A percentile compares a stretch with the other conserved stretches of the same genome.
Evolutionary conservation across 345 rosid genomes (phyloP).

Genomic region (Lenwebbia sp.): DNA sequence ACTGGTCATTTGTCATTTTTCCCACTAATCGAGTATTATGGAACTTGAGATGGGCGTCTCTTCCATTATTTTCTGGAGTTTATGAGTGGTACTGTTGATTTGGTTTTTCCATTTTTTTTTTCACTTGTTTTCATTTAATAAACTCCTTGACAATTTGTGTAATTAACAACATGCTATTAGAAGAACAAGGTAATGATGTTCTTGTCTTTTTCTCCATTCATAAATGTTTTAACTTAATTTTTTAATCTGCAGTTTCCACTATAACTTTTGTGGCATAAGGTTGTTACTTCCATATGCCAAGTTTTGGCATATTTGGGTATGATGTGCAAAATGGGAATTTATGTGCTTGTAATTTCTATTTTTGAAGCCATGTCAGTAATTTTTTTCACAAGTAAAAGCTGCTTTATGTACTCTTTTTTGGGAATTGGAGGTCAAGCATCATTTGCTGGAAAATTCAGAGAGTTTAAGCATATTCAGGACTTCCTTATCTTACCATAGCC

Average conservation of each 20-base stretch:
- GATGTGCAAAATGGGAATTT: neutral
- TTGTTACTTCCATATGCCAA: neutral
- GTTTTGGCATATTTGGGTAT: neutral
- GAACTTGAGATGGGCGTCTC: neutral
- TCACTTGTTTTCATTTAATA: neutral
- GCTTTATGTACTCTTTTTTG: neutral
- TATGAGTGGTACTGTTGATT: neutral
- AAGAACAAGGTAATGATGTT: neutral
- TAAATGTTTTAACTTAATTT: neutral
- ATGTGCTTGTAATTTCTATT: neutral
- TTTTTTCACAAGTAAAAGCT: no score
- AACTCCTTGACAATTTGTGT: neutral
- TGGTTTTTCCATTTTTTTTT: neutral
- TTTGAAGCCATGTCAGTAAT: neutral
- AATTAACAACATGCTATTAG: neutral
- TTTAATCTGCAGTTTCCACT: neutral
- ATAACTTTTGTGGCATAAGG: neutral
- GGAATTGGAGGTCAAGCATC: neutral
- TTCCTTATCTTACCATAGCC: neutral
- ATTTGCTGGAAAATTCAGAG: neutral
- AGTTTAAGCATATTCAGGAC: neutral
- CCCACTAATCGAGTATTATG: neutral
- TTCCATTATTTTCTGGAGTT: neutral
- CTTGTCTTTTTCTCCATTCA: neutral
- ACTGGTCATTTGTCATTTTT: neutral